Evolutionary conservation across 345 rosid genomes (phyloP).

Genomic region (Clarkia xantiana): DNA sequence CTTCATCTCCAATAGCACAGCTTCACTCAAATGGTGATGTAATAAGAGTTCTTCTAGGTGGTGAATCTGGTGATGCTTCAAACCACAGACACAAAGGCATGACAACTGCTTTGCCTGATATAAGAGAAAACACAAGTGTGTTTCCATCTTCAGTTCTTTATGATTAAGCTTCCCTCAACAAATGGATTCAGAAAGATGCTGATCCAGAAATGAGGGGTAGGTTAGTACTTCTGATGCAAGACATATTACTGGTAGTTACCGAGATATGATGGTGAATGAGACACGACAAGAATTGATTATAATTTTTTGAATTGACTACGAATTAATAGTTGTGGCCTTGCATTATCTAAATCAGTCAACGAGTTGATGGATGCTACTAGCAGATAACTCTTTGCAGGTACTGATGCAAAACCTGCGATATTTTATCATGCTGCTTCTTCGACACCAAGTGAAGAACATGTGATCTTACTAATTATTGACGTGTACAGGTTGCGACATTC

Average conservation of each 20-base stretch:
- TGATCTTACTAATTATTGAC: slow-evolving; percentile 7
- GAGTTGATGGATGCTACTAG: slow-evolving; percentile 67
- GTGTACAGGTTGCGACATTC: background rate
- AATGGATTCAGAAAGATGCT: slow-evolving; percentile 60
- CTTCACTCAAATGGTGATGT: slow-evolving; percentile 9
- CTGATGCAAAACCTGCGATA: slow-evolving; percentile 76
- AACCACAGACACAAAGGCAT: too few species aligned
- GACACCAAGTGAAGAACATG: slow-evolving; percentile 95
- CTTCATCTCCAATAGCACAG: slow-evolving; percentile 22
- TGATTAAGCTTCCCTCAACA: background rate
- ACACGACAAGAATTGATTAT: slow-evolving; percentile 49
- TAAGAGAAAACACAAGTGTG: too few species aligned
- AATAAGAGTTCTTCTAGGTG: slow-evolving; percentile 14
- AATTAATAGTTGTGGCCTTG: background rate
- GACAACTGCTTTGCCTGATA: too few species aligned
- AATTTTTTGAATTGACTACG: background rate
- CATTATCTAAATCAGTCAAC: slow-evolving; percentile 17
- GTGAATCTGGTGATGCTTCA: slow-evolving; percentile 27
- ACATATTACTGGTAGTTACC: slow-evolving; percentile 89
- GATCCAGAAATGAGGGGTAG: slow-evolving; percentile 54
- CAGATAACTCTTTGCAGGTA: slow-evolving; percentile 89
- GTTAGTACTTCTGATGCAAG: slow-evolving; percentile 77
- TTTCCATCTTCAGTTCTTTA: background rate
- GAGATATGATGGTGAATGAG: slow-evolving; percentile 91
- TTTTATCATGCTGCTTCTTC: slow-evolving; percentile 58